These are phyloP conservation scores for Strobilomyces echinocephalus DNA, from an alignment of 768 basidiomycete species.

Conservation along the genomic window DNA sequence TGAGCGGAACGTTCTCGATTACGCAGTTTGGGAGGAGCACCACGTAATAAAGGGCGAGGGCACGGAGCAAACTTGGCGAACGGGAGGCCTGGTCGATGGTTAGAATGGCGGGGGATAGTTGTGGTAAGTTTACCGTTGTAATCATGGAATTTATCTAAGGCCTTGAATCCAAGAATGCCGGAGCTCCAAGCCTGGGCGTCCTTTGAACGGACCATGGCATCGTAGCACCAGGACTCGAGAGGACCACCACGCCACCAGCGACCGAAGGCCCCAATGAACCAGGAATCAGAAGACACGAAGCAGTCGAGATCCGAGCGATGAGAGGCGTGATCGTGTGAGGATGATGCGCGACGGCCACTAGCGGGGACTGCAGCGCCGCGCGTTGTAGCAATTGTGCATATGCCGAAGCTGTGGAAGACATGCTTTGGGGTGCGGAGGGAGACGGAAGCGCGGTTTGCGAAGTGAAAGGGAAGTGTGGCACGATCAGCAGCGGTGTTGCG, in stretches of 20 bases:
- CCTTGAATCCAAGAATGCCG: constrained; percentile 72
- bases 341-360: constrained; percentile 53
- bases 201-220: constrained; percentile 56
- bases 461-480: constrained; percentile 54
- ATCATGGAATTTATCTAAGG: constrained; percentile 63
- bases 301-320: constrained; percentile 36
- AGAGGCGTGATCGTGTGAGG: constrained; percentile 13
- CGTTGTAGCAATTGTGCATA: constrained; percentile 75
- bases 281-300: constrained; percentile 65
- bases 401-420: constrained; percentile 78
- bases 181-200: constrained; percentile 74
- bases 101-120: background rate
- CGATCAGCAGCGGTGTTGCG: constrained; percentile 19
- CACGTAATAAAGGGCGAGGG: constrained; percentile 38
- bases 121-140: constrained; percentile 50
- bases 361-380: constrained; percentile 35
- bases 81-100: constrained; percentile 39
- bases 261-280: constrained; percentile 90
- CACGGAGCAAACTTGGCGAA: constrained; percentile 47
- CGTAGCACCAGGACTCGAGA: constrained; percentile 77
- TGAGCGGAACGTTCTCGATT: constrained; percentile 55
- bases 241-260: constrained; percentile 85
- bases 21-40: constrained; percentile 52
- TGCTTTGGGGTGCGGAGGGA: constrained; percentile 89
- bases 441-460: constrained; percentile 88